These are phyloP conservation scores for Trichoderma atroviride DNA, from an alignment of 2,329 filamentous ascomycete species.

Conservation along the genomic window DNA sequence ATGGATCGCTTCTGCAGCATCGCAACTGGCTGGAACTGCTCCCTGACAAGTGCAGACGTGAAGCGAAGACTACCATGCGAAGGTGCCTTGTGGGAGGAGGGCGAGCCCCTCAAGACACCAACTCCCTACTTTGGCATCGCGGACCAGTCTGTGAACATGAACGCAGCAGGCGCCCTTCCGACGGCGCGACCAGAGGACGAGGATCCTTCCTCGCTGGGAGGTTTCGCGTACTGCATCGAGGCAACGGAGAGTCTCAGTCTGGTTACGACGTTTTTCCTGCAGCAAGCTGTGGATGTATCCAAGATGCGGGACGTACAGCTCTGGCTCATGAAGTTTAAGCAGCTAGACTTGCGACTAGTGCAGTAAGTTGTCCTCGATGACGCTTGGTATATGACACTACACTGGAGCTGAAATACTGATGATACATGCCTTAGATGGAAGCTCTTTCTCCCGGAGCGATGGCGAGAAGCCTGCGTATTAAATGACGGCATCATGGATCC, in stretches of 20 bases:
- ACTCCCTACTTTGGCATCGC: too few species aligned
- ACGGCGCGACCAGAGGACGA: background rate
- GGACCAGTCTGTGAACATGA: too few species aligned
- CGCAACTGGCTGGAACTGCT: constrained; percentile 43
- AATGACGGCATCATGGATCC: constrained; percentile 46
- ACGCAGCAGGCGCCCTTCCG: too few species aligned
- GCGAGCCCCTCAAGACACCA: too few species aligned
- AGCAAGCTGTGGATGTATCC: constrained; percentile 44
- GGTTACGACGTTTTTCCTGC: constrained; percentile 48
- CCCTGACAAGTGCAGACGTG: constrained; percentile 41
- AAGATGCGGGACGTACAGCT: constrained; percentile 25
- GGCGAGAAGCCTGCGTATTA: constrained; percentile 45
- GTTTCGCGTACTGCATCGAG: constrained; percentile 51
- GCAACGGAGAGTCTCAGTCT: constrained; percentile 48
- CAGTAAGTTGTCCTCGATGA: too few species aligned
- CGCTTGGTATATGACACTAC: too few species aligned
- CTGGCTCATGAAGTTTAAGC: too few species aligned
- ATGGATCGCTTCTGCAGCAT: constrained; percentile 41
- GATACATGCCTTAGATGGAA: constrained; percentile 49
- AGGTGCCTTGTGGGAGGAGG: constrained; percentile 40
- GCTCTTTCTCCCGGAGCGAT: constrained; percentile 47
- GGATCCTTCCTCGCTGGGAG: constrained; percentile 35
- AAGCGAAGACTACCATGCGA: constrained; percentile 41
- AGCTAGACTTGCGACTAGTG: too few species aligned
- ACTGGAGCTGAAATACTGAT: constrained; percentile 44